Percentiles rank a stretch among this genome's conserved stretches.
Evolutionary conservation across 129 eudicot species (phyloP).

Genomic region (Lactuca sativa): DNA sequence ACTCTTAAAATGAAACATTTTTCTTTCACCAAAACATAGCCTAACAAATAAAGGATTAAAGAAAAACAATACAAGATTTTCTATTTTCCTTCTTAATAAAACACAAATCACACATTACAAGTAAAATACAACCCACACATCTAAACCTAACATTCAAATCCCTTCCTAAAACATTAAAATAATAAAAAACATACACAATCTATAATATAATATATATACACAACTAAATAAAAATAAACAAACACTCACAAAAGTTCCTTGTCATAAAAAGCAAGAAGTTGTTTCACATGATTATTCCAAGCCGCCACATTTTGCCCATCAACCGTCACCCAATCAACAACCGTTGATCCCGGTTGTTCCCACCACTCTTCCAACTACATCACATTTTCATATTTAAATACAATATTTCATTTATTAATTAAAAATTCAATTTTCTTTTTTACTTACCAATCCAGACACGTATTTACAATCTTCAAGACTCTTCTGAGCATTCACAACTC

Average conservation of each 20-base stretch:
- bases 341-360: conserved; percentile 99
- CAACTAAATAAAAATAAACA: too few relatives aligned
- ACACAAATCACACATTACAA: conserved; percentile 23
- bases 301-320: conserved; percentile 91
- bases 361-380: conserved; percentile 99
- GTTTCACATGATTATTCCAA: conserved; percentile 95
- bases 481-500: conserved; percentile 72
- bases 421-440: not conserved
- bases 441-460: conserved; percentile 90
- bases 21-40: too few relatives aligned
- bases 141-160: not conserved
- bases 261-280: conserved; percentile 89
- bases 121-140: conserved; percentile 26
- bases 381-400: not conserved
- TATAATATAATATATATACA: not conserved
- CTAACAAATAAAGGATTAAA: not conserved
- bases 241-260: conserved; percentile 53
- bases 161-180: conserved; percentile 13
- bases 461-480: conserved; percentile 90
- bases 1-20: too few relatives aligned
- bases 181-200: too few relatives aligned
- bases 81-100: not conserved
- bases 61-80: not conserved
- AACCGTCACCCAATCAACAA: conserved; percentile 95
- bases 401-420: not conserved